Base-by-base conservation (phyloP, 2,329 filamentous ascomycete genomes). In the Xylaria polymorpha region DNA sequence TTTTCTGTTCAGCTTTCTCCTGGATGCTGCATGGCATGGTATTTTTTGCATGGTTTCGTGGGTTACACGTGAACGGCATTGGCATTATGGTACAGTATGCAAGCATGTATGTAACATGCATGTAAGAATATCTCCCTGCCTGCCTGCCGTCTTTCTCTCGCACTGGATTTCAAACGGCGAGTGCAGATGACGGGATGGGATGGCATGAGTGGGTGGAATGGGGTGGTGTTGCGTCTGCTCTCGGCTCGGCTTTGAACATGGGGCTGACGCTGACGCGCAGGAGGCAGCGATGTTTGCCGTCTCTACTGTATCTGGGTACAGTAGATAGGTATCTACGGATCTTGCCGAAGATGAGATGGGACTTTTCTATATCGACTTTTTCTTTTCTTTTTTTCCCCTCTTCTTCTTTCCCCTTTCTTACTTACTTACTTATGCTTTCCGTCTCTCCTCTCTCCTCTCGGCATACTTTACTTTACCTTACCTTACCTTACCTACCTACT, bases 1-100 rank as follows among this genome's bases (percentile, higher is more conserved):
- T 22, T 20, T 18, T 35, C 6, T 48, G 39, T 68, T 65, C 66
- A 68, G 66, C 61, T 56, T 56, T 56, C 51, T 39, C 35, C 51
- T 56, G 51, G 51, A 22, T 35, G 14, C 51, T 2, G 51, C 29
- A 20, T 35, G n/a, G 51, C 14, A 37, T 55, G 29, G n/a, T 29
- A 29, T 14, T 39, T 37, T 32, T 29, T 29, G 50, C 48, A 61
- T 57, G 57, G 41, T 53, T 48, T 51, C 50, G 25, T 61, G 51
- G 66, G 61, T 68, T 66, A 62, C 61, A 68, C 57, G 12, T 14
- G 39, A 58, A 51, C 29, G 62, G 50, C 25, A 32, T 51, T 53
- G 39, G 48, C 32, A 59, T 63, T 63, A 22, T 39, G 50, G 39
- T n/a, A 61, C 29, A 59, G 48, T 39, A 37, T 56, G 57, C 32